Base-by-base conservation (phyloP, 345 rosid species). In the Noccaea caerulescens region DNA sequence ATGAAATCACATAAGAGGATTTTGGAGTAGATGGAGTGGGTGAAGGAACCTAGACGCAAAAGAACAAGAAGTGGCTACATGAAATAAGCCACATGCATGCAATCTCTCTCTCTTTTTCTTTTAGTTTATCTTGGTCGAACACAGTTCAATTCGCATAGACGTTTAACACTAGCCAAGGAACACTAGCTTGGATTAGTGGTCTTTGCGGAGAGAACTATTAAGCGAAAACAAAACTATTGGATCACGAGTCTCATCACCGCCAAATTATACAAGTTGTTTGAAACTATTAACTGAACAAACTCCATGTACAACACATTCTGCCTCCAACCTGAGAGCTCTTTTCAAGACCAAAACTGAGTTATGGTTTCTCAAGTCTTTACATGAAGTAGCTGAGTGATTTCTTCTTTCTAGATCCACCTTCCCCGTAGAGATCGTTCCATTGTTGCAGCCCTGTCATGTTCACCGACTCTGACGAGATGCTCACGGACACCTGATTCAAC, bases 341-440 rank as follows among this genome's bases (percentile, higher is more conserved):
- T n/a, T 47, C 16, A 4, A 61, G 44, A 18, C 23, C 1, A 51
- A 52, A 71, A 12, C 3, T 41, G 53, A 18, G 61, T 33, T 50
- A 42, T 52, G 45, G 61, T 41, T 71, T 61, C 39, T 58, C 3
- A 34, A 47, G 9, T 23, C 37, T 30, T 84, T 82, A 92, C 93
- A 84, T 85, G 80, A 90, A 88, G 75, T 87, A 93, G 87, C 93
- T 90, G 46, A 90, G 90, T 18, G 95, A 67, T 79, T 69, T 82
- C 81, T 82, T 90, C 77, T 81, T 88, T 76, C 97, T 82, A 4
- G 97, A 93, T 10, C 96, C 98, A 9, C 92, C 96, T 82, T 90
- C 97, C 0, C 98, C 97, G 4, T 88, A 88, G n/a, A 86, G 88
- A 73, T 93, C 91, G 18, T 90, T 93, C 97, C 97, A 93, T 64